Conservation (phyloP, 2,329 filamentous ascomycete genomes). For the Cladobotryum protrusum region DNA sequence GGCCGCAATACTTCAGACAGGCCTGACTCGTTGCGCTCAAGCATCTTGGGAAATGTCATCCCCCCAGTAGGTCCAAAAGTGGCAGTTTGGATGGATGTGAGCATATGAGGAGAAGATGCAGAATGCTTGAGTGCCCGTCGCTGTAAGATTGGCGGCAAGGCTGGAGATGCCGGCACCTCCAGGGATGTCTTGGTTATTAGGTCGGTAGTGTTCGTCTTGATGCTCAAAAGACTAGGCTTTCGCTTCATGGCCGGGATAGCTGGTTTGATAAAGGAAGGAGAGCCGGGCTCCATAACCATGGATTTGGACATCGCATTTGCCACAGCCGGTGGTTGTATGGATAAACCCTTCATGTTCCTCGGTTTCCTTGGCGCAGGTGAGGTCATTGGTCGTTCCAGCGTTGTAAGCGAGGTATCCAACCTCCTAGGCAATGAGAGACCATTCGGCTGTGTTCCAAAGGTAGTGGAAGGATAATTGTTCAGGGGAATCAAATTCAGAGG, state of each 20-base stretch:
- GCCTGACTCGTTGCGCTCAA: slow-evolving; percentile 54
- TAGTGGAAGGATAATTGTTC: slow-evolving; percentile 59
- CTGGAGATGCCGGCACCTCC: slow-evolving; percentile 51
- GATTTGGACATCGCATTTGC: slow-evolving; percentile 41
- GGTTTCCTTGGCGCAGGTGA: slow-evolving; percentile 64
- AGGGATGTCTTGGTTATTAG: slow-evolving; percentile 41
- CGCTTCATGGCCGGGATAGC: slow-evolving; percentile 63
- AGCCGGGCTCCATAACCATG: slow-evolving; percentile 59
- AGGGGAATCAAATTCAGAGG: slow-evolving; percentile 68
- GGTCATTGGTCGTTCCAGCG: slow-evolving; percentile 55
- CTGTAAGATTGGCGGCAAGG: slow-evolving; percentile 53
- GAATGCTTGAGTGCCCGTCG: slow-evolving; percentile 61
- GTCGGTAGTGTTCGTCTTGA: slow-evolving; percentile 64
- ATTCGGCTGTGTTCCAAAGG: slow-evolving; percentile 44
- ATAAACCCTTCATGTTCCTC: slow-evolving; percentile 80
- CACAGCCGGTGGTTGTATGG: slow-evolving; percentile 60
- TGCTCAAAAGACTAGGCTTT: slow-evolving; percentile 70
- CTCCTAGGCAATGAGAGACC: slow-evolving; percentile 34
- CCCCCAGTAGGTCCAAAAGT: slow-evolving; percentile 56
- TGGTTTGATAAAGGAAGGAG: slow-evolving; percentile 75
- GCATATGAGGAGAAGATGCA: slow-evolving; percentile 61
- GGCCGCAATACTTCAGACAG: slow-evolving; percentile 54
- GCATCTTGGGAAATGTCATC: slow-evolving; percentile 57
- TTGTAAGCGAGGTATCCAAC: slow-evolving; percentile 29
- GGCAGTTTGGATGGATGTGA: slow-evolving; percentile 51